Conservation (phyloP, 2,329 filamentous ascomycete species). For the Xylaria sp. region DNA sequence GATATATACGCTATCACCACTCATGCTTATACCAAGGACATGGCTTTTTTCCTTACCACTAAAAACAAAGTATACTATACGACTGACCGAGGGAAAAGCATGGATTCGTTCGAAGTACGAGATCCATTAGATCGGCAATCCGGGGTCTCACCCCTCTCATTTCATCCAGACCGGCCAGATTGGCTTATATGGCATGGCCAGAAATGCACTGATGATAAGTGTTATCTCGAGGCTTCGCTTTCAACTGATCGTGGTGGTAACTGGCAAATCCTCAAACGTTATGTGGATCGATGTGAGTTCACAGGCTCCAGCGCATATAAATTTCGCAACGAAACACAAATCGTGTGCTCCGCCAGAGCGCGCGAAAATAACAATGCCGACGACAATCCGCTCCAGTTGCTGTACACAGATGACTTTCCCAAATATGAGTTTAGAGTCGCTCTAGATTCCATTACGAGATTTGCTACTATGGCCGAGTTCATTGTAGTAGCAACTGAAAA, state of each 20-base stretch:
- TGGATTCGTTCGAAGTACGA: constrained; percentile 76
- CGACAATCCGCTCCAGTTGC: constrained; percentile 68
- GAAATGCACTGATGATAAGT: constrained; percentile 66
- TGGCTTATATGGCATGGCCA: constrained; percentile 92
- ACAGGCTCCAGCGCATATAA: constrained; percentile 68
- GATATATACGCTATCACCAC: constrained; percentile 74
- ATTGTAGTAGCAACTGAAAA: constrained; percentile 85
- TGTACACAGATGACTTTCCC: constrained; percentile 83
- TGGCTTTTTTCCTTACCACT: constrained; percentile 82
- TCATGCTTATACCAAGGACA: constrained; percentile 81
- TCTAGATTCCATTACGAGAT: constrained; percentile 77
- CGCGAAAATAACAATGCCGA: constrained; percentile 66
- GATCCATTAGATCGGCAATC: constrained; percentile 50
- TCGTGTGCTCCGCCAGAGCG: constrained; percentile 67
- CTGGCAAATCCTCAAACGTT: constrained; percentile 77
- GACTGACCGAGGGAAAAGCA: constrained; percentile 74
- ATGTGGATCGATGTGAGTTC: constrained; percentile 85
- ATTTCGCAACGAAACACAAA: constrained; percentile 58
- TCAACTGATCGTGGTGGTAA: constrained; percentile 79
- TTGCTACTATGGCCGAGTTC: constrained; percentile 96
- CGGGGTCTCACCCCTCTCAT: constrained; percentile 62
- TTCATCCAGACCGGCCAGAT: constrained; percentile 84
- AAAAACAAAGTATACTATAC: constrained; percentile 76
- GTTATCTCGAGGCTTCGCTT: constrained; percentile 75
- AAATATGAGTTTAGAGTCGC: constrained; percentile 64